Evolutionary conservation across 495 filamentous ascomycete species (phyloP).

Genomic region (Trichocladium antarcticum): DNA sequence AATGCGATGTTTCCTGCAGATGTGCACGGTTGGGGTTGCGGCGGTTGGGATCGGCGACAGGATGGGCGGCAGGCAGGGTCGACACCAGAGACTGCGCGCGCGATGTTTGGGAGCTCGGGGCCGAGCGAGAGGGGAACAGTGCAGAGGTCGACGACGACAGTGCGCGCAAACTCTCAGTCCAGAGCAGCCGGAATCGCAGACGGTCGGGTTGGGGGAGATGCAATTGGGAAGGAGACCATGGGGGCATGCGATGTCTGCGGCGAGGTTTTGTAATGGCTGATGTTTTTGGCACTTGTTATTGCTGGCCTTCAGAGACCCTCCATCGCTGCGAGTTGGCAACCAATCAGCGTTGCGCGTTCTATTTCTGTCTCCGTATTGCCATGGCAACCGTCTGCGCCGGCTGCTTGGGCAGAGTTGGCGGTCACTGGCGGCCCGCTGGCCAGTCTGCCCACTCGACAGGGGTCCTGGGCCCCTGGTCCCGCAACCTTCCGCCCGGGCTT

Average conservation of each 20-base stretch:
- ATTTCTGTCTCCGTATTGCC: neutral
- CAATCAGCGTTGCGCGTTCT: slow-evolving; percentile 1
- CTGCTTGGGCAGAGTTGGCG: neutral
- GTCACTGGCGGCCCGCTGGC: neutral
- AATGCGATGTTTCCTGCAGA: neutral
- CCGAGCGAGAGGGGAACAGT: neutral
- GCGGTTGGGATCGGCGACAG: no score
- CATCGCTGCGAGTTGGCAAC: neutral
- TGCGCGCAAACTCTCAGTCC: neutral
- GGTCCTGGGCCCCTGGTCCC: no score
- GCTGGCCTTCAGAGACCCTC: neutral
- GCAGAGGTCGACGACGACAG: neutral
- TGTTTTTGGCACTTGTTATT: slow-evolving; percentile 14
- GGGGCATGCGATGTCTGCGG: neutral
- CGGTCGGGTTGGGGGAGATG: slow-evolving; percentile 6
- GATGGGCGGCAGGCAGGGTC: no score
- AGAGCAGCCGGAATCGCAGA: neutral
- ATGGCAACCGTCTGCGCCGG: neutral
- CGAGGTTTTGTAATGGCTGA: slow-evolving; percentile 10
- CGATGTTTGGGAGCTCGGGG: no score
- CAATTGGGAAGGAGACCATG: slow-evolving; percentile 15
- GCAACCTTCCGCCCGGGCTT: neutral
- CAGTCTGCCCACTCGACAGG: neutral
- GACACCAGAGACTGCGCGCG: no score
- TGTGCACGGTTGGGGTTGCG: neutral